Percentiles rank a stretch among this genome's conserved stretches.
phyloP scores from a whole-genome alignment of 2,329 filamentous ascomycete species.

The Biscogniauxia mediterranea region DNA sequence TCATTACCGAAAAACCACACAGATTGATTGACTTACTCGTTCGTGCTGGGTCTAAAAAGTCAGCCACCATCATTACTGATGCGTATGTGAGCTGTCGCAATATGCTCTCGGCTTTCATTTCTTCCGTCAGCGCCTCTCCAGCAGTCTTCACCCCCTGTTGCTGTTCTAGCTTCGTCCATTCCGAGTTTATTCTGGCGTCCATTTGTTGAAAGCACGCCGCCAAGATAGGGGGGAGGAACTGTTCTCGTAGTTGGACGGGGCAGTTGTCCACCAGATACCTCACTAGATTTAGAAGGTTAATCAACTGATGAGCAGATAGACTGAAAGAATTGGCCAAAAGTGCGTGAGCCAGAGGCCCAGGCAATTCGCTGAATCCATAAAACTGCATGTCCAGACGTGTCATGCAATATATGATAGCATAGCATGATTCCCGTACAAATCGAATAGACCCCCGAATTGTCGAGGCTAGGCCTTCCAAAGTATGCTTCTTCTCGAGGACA shows the following conservation, averaged over 20 bases:
- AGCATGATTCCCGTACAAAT: conserved; percentile 88
- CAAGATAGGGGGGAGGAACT: conserved; percentile 83
- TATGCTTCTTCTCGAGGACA: conserved; percentile 83
- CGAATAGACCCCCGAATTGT: conserved; percentile 86
- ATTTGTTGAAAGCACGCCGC: conserved; percentile 81
- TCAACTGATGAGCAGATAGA: conserved; percentile 89
- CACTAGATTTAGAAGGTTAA: conserved; percentile 86
- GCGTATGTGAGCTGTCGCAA: conserved; percentile 89
- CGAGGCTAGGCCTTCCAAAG: conserved; percentile 90
- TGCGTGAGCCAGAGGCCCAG: conserved; percentile 77
- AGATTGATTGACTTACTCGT: conserved; percentile 48
- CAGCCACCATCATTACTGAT: conserved; percentile 86
- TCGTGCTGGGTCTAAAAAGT: conserved; percentile 76
- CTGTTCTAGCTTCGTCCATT: conserved; percentile 78
- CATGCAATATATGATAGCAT: conserved; percentile 92
- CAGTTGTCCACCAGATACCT: conserved; percentile 90
- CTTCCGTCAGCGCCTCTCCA: conserved; percentile 80
- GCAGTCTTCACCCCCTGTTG: conserved; percentile 61
- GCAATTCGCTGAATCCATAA: conserved; percentile 84
- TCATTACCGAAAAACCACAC: conserved; percentile 14
- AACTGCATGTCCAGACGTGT: conserved; percentile 83
- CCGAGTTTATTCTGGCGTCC: conserved; percentile 79
- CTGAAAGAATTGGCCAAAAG: conserved; percentile 79
- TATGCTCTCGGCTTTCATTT: conserved; percentile 98
- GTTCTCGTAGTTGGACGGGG: conserved; percentile 70